phyloP scores from a whole-genome alignment of 164 flowering plant genomes.

The Macadamia tetraphylla region DNA sequence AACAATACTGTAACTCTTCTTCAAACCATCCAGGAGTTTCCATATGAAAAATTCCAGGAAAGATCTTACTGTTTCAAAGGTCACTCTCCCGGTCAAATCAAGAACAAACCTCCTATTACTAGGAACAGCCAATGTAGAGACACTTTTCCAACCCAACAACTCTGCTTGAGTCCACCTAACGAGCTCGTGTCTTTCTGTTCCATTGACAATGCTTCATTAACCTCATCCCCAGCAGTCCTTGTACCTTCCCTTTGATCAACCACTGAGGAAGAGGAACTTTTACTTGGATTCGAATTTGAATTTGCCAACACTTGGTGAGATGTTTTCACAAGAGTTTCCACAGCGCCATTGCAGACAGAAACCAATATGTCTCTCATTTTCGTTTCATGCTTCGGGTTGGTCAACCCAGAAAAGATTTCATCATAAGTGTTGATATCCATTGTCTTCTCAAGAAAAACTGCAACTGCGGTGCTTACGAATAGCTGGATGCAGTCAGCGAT shows the following conservation, averaged over 20 bases:
- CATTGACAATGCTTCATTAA: conserved; percentile 8
- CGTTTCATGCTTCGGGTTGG: conserved; percentile 71
- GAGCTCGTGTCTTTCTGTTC: conserved; percentile 11
- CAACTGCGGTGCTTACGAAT: conserved; percentile 76
- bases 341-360: conserved; percentile 60
- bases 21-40: conserved; percentile 55
- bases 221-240: conserved; percentile 3
- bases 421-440: conserved; percentile 64
- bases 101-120: conserved; percentile 76
- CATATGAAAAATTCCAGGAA: conserved; percentile 51
- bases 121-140: conserved; percentile 73
- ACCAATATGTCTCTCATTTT: conserved; percentile 53
- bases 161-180: conserved; percentile 18
- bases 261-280: conserved; percentile 16
- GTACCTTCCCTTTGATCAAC: conserved; percentile 17
- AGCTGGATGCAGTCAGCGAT: conserved; percentile 63
- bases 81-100: conserved; percentile 91
- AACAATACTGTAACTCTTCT: conserved; percentile 38
- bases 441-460: conserved; percentile 83
- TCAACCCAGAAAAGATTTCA: conserved; percentile 70
- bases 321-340: conserved; percentile 68
- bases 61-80: conserved; percentile 76
- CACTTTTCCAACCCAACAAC: conserved; percentile 61
- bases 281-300: conserved; percentile 16
- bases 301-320: conserved; percentile 57